Evolutionary conservation across 345 rosid genomes (phyloP).

Genomic region (Rhizophora mangle): DNA sequence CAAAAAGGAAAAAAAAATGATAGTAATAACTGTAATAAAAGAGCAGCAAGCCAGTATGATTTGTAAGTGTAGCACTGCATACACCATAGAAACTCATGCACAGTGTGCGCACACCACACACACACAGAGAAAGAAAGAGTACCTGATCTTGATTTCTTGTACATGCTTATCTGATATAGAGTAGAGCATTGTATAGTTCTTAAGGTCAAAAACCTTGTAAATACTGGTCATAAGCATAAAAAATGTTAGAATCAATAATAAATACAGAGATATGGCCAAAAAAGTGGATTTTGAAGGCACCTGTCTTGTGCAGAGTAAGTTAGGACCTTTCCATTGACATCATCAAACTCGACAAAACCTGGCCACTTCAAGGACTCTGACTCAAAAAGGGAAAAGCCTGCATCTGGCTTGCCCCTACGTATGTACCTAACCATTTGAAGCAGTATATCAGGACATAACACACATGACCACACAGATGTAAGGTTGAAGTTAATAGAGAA

Average conservation of each 20-base stretch:
- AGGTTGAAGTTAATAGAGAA: constrained; percentile 1
- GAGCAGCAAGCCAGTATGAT: not conserved
- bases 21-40: no score
- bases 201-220: constrained; percentile 95
- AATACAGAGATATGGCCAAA: constrained; percentile 13
- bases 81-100: not conserved
- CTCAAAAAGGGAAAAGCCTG: constrained; percentile 90
- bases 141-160: constrained; percentile 98
- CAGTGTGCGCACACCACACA: not conserved
- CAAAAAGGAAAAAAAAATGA: no score
- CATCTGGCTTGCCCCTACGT: constrained; percentile 87
- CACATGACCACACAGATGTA: not conserved
- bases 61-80: not conserved
- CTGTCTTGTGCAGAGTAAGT: constrained; percentile 96
- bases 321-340: constrained; percentile 92
- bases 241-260: constrained; percentile 11
- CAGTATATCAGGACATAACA: not conserved
- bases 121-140: constrained; percentile 21
- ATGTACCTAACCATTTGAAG: constrained; percentile 59
- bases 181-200: constrained; percentile 86
- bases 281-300: constrained; percentile 28
- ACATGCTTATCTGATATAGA: constrained; percentile 85
- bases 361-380: constrained; percentile 99
- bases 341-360: constrained; percentile 99
- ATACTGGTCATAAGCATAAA: constrained; percentile 44